phyloP scores from a whole-genome alignment of 1,284 basidiomycete species.

The Ceratobasidium sp. region DNA sequence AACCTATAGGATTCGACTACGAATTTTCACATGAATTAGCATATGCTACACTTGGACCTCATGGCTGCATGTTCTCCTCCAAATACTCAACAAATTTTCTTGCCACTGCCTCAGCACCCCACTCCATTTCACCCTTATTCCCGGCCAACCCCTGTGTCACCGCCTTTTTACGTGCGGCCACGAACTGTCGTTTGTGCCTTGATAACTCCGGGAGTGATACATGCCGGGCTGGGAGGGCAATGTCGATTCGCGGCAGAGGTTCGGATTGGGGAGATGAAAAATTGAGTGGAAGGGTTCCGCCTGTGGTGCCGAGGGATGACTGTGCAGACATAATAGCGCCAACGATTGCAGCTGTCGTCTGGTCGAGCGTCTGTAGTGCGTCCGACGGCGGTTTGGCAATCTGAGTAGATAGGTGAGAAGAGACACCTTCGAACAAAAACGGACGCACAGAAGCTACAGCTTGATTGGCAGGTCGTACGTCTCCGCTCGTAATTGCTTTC shows the following conservation, averaged over 20 bases:
- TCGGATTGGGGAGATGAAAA: constrained; percentile 52
- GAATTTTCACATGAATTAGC: not conserved
- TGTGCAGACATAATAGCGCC: constrained; percentile 76
- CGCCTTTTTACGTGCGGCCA: constrained; percentile 88
- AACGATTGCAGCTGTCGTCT: constrained; percentile 76
- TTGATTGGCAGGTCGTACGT: constrained; percentile 88
- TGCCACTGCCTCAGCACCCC: constrained; percentile 80
- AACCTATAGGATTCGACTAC: not conserved
- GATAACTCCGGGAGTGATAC: constrained; percentile 89
- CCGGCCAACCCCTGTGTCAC: constrained; percentile 87
- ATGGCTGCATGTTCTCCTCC: constrained; percentile 71
- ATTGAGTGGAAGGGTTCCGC: constrained; percentile 69
- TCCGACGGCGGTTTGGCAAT: constrained; percentile 83
- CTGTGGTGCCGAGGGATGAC: constrained; percentile 62
- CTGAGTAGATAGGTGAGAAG: constrained; percentile 60
- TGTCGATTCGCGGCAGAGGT: constrained; percentile 56
- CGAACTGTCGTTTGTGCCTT: constrained; percentile 89
- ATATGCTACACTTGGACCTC: constrained; percentile 2
- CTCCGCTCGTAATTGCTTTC: constrained; percentile 83
- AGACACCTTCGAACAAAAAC: not conserved
- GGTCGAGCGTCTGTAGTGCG: constrained; percentile 83
- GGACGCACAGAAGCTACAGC: constrained; percentile 82
- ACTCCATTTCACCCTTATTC: constrained; percentile 76
- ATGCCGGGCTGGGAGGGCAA: constrained; percentile 75
- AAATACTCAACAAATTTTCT: constrained; percentile 84